Base-by-base conservation (phyloP, 352 stramenopile genomes). In the Globisporangium solare region DNA sequence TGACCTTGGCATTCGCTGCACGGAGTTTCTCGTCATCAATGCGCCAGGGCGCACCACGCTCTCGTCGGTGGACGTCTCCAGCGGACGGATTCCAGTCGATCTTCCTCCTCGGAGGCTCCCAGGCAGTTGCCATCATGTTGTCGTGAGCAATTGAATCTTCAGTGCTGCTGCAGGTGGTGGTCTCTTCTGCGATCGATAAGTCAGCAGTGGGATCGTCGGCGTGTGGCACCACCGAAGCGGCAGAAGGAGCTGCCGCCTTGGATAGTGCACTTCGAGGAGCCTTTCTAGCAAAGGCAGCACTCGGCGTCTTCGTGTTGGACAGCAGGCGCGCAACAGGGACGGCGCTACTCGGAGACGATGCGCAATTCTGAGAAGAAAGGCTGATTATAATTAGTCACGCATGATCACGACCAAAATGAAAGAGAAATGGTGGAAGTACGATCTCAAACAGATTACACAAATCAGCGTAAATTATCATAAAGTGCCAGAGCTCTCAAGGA, bases 41-140 rank as follows among this genome's bases (percentile, higher is more conserved):
- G 27, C 81, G 74, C 81, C 81, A 92, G 1, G 76, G 76, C 0
- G 67, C 49, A 7, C 64, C 73, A 39, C 71, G 63, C 50, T 92
- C 79, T 40, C 71, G 74, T n/a, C 51, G 64, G 58, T 89, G 72
- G n/a, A 89, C 70, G 3, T 92, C 76, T 0, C 74, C 79, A 53
- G 78, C 79, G 2, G 64, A 63, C 39, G 81, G 81, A 37, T 92
- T 92, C 50, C 72, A 79, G 2, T 50, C 17, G 15, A 92, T 83
- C 53, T 83, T 86, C n/a, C 54, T 32, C 22, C 51, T 57, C 12
- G 54, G 20, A 5, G 49, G 49, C 13, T 60, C 51, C 27, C 27
- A 35, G 5, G 10, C 27, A 35, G 27, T 35, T 35, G 27, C 7
- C 27, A 6, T 35, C 27, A 10, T 10, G 10, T 35, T 35, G 27